A percentile compares a stretch with the other conserved stretches of the same genome.
Evolutionary conservation across 108 stramenopile species (phyloP).

Genomic region (Epithemia pelagica): DNA sequence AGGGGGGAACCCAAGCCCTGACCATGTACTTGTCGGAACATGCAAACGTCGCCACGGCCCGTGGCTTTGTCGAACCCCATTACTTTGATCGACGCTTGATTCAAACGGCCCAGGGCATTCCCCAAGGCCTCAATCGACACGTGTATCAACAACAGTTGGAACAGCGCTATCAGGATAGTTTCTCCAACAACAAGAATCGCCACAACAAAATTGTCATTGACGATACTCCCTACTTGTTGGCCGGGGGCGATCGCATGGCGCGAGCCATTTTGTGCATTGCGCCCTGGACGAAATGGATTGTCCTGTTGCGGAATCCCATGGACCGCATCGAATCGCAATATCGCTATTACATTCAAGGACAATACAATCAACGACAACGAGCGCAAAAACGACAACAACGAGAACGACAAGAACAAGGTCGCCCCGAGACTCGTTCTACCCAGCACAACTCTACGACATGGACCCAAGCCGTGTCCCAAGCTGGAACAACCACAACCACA

Average conservation of each 20-base stretch:
- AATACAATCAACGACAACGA: constrained; percentile 12
- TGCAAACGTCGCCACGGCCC: constrained; percentile 3
- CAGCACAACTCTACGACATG: no score
- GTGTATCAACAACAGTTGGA: not conserved
- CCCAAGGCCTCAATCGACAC: not conserved
- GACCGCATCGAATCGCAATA: constrained; percentile 21
- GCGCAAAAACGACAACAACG: not conserved
- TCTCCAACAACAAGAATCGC: no score
- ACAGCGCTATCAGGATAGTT: no score
- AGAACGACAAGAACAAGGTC: no score
- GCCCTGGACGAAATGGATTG: constrained; percentile 24
- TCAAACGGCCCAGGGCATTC: constrained; percentile 8
- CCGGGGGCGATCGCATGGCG: constrained; percentile 20
- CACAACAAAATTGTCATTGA: constrained; percentile 11
- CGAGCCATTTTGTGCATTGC: constrained; percentile 17
- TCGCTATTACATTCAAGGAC: constrained; percentile 34
- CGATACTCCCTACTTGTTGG: constrained; percentile 18
- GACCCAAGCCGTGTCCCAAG: no score
- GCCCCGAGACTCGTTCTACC: no score
- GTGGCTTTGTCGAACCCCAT: constrained; percentile 8
- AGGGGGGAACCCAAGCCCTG: constrained; percentile 21
- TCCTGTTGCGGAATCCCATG: constrained; percentile 20
- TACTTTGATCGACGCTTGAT: constrained; percentile 13
- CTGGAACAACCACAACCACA: no score
- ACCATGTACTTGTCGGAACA: constrained; percentile 17